Conservation (phyloP, 2,329 filamentous ascomycete genomes). For the Phyllosticta citribraziliensis region DNA sequence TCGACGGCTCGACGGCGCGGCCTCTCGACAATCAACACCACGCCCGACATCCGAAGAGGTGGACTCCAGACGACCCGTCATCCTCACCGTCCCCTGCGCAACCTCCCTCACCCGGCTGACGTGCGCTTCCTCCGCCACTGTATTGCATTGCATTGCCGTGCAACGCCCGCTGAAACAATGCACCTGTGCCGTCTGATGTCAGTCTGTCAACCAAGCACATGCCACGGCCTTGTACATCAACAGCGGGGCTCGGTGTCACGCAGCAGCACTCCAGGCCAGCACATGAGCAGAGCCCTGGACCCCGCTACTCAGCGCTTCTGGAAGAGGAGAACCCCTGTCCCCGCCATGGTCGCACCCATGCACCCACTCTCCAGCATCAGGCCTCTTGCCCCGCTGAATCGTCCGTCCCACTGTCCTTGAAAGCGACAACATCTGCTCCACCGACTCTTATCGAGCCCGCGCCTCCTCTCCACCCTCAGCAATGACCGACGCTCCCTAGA, state of each 20-base stretch:
- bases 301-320: not conserved
- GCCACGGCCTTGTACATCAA: not conserved
- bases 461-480: not conserved
- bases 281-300: too few species aligned
- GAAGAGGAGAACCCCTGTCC: not conserved
- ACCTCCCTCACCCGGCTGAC: not conserved
- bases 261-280: not conserved
- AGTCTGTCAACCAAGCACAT: not conserved
- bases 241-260: not conserved
- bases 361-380: not conserved
- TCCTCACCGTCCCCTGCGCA: not conserved
- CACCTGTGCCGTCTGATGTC: not conserved
- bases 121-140: not conserved
- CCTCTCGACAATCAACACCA: not conserved
- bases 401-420: not conserved
- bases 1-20: too few species aligned
- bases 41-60: too few species aligned
- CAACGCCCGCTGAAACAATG: not conserved
- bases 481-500: not conserved
- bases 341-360: not conserved
- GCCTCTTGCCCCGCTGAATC: not conserved
- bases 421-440: not conserved
- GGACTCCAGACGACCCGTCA: not conserved
- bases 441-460: not conserved
- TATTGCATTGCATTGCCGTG: not conserved